Evolutionary conservation across 2,329 filamentous ascomycete genomes (phyloP), one percentile per base, ranked within the genome.

Genomic region (Aspergillus ochraceoroseus): DNA sequence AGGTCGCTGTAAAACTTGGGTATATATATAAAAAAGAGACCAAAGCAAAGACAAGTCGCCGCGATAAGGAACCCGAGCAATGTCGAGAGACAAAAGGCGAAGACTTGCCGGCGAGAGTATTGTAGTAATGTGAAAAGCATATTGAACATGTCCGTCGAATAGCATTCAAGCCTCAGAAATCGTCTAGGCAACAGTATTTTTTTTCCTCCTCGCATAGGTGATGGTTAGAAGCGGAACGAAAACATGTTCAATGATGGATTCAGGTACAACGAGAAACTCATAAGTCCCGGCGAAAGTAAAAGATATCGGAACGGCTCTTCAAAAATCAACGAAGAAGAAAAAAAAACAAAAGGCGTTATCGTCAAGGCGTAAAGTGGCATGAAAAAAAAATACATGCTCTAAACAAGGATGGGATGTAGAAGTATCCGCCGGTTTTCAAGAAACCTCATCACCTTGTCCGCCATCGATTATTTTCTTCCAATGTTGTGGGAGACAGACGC

Each of bases 401-500:
- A 13, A 15, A 41, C 36, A 47, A 46, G 47, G 41, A 55, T 40
- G 9, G 26, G 22, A 47, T 30, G 36, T 15, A 32, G 18, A 29
- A 28, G 26, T 7, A 29, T 23, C 40, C 38, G 35, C 41, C 33
- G 38, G 23, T 47, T 43, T 46, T 56, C 45, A 41, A 33, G 38
- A 44, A 30, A 33, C 53, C 23, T 57, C 57, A 25, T 58, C 56
- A 35, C 52, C 56, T 44, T 57, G 51, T 41, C 95, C 89, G 44
- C 88, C 87, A 50, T 96, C 90, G 54, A 96, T 94, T 2, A 90
- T 96, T 69, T 92, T 95, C 59, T 83, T 81, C 90, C 90, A 98
- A 65, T 95, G 89, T 58, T 95, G 86, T 17, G 90, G 92, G 20
- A 95, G 72, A 65, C 92, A 96, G 28, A 96, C 87, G 60, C 90